Conservation (phyloP, 192 early-diverging fungal genomes). For the Kickxella alabastrina region DNA sequence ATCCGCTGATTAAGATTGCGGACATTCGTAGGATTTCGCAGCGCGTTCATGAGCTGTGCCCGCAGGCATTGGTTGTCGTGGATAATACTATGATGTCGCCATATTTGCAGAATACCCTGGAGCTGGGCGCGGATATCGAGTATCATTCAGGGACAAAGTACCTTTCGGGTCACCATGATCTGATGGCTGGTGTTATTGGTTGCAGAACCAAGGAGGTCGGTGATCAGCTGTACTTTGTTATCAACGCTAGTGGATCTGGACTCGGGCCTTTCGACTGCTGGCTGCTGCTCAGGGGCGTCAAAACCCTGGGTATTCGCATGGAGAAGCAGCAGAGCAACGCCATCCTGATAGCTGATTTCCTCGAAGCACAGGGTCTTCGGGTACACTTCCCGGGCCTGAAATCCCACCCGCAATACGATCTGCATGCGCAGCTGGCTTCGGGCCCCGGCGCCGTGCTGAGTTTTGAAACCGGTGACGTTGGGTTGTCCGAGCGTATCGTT, state of each 20-base stretch:
- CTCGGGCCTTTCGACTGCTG: slow-evolving; percentile 91
- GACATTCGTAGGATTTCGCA: slow-evolving; percentile 78
- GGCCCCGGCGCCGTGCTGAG: slow-evolving; percentile 93
- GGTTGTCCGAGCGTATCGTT: slow-evolving; percentile 72
- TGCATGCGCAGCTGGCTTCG: slow-evolving; percentile 71
- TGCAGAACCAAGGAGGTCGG: slow-evolving; percentile 65
- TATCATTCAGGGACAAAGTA: slow-evolving; percentile 98
- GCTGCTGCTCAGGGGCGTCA: slow-evolving; percentile 89
- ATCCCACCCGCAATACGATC: slow-evolving; percentile 77
- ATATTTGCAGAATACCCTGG: slow-evolving; percentile 82
- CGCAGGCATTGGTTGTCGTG: slow-evolving; percentile 83
- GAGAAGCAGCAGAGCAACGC: slow-evolving; percentile 89
- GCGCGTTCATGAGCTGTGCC: slow-evolving; percentile 69
- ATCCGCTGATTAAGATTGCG: slow-evolving; percentile 91
- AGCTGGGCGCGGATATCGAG: slow-evolving; percentile 88
- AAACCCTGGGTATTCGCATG: slow-evolving; percentile 95
- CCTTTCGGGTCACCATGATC: slow-evolving; percentile 94
- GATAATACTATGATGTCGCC: slow-evolving; percentile 99
- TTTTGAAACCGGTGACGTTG: slow-evolving; percentile 88
- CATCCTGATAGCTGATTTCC: slow-evolving; percentile 70
- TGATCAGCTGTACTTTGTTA: slow-evolving; percentile 86
- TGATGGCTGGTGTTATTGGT: slow-evolving; percentile 97
- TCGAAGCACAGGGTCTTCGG: slow-evolving; percentile 74
- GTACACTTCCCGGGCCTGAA: slow-evolving; percentile 87
- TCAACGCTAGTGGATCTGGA: slow-evolving; percentile 90